A percentile compares a stretch with the other conserved stretches of the same genome.
Conservation (phyloP, 306 rosid species). For the Castanopsis chinensis region DNA sequence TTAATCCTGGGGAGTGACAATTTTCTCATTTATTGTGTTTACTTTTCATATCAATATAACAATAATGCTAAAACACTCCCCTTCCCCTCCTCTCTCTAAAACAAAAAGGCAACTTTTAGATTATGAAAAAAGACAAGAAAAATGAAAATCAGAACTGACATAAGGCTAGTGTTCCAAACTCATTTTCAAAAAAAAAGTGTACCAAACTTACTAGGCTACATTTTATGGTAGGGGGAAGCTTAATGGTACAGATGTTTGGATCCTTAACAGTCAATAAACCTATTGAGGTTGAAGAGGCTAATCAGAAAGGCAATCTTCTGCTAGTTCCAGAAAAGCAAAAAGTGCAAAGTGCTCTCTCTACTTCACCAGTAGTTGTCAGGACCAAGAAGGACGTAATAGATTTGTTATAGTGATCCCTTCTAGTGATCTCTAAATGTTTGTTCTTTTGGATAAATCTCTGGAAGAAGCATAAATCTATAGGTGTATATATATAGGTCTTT, state of each 20-base stretch:
- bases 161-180: too few species aligned
- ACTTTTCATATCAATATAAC: too few species aligned
- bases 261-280: constrained; percentile 30
- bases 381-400: constrained; percentile 43
- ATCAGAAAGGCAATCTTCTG: constrained; percentile 24
- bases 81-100: too few species aligned
- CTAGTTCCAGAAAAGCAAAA: constrained; percentile 25
- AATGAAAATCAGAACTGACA: not conserved
- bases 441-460: not conserved
- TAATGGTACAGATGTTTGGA: constrained; percentile 59
- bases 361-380: constrained; percentile 37
- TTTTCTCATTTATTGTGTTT: too few species aligned
- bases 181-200: not conserved
- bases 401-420: constrained; percentile 15
- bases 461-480: not conserved
- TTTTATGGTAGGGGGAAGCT: constrained; percentile 61
- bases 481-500: not conserved
- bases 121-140: not conserved
- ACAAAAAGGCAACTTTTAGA: not conserved
- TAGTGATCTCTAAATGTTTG: not conserved
- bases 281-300: constrained; percentile 16
- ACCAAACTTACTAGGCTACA: not conserved
- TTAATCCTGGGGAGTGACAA: too few species aligned
- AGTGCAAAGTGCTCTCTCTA: constrained; percentile 22
- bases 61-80: too few species aligned